Conservation (phyloP, 495 filamentous ascomycete species). For the Talaromyces thailandensis region DNA sequence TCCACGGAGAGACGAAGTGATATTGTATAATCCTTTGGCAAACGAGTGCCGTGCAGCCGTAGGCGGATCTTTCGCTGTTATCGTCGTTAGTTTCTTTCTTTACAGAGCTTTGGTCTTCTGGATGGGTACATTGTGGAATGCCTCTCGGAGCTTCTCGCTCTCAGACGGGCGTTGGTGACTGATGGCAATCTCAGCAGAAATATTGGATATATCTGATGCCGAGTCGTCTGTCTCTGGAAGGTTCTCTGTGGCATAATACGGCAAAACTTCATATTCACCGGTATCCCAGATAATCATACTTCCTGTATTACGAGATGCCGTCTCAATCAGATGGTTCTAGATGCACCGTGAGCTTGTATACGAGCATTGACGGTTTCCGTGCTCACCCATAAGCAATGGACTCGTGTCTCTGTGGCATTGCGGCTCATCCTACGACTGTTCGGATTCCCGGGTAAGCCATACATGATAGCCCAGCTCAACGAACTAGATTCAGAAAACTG, state of each 20-base stretch:
- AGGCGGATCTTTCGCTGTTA: conserved; percentile 49
- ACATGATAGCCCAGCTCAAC: conserved; percentile 57
- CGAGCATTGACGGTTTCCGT: not conserved
- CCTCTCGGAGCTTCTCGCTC: conserved; percentile 41
- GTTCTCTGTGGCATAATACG: conserved; percentile 23
- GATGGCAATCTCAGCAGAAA: not conserved
- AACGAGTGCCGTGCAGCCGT: conserved; percentile 47
- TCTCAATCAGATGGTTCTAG: conserved; percentile 61
- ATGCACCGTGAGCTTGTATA: not conserved
- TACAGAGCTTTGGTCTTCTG: not conserved
- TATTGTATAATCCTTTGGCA: conserved; percentile 50
- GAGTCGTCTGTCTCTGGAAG: conserved; percentile 39
- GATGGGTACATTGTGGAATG: conserved; percentile 39
- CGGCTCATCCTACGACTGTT: conserved; percentile 47
- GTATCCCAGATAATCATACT: conserved; percentile 66
- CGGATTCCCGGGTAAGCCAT: conserved; percentile 55
- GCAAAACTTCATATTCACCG: conserved; percentile 53
- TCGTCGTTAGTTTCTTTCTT: not conserved
- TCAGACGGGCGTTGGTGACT: conserved; percentile 25
- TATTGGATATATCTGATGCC: conserved; percentile 14
- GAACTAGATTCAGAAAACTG: conserved; percentile 58
- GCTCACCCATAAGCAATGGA: conserved; percentile 58
- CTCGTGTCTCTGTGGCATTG: conserved; percentile 58
- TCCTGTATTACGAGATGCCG: conserved; percentile 47
- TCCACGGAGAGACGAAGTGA: conserved; percentile 36